Evolutionary conservation across 2,329 filamentous ascomycete species (phyloP).

Genomic region (Decorospora gaudefroyi): DNA sequence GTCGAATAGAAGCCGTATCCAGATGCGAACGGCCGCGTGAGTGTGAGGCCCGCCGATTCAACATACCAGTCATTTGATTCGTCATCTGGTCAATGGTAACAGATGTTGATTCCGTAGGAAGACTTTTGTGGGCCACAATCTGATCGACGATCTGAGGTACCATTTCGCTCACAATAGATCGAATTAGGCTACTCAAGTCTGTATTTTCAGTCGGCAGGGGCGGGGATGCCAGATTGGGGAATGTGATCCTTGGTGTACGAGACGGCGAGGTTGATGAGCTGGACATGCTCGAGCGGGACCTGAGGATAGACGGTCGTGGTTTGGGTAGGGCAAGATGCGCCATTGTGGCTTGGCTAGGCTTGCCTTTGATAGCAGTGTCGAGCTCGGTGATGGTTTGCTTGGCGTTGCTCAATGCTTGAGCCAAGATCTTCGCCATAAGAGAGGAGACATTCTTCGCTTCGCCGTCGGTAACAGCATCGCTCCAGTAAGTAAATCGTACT

Average conservation of each 20-base stretch:
- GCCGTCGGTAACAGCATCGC: conserved; percentile 35
- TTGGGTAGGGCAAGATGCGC: conserved; percentile 8
- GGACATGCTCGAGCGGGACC: conserved; percentile 8
- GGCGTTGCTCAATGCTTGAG: conserved; percentile 26
- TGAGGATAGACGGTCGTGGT: conserved; percentile 10
- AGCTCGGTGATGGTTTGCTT: conserved; percentile 36
- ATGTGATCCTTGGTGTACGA: conserved; percentile 21
- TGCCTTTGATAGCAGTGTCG: conserved; percentile 24
- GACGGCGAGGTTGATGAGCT: conserved; percentile 22
- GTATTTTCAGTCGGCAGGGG: conserved; percentile 15
- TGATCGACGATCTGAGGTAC: conserved; percentile 43
- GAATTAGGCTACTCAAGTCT: conserved; percentile 38
- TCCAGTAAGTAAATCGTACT: conserved; percentile 42
- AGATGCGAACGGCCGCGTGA: conserved; percentile 32
- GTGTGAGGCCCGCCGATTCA: conserved; percentile 33
- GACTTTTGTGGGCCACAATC: conserved; percentile 36
- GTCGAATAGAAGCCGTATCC: conserved; percentile 28
- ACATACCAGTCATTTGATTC: conserved; percentile 38
- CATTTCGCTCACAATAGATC: conserved; percentile 42
- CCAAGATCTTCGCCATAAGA: conserved; percentile 35
- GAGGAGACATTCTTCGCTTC: conserved; percentile 35
- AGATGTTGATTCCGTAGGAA: conserved; percentile 19
- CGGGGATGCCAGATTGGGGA: conserved; percentile 13
- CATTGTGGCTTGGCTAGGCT: conserved; percentile 2
- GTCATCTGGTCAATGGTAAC: conserved; percentile 37